A percentile compares a stretch with the other conserved stretches of the same genome.
Conservation (phyloP, 192 early-diverging fungal genomes). For the Rhizophagus clarus region DNA sequence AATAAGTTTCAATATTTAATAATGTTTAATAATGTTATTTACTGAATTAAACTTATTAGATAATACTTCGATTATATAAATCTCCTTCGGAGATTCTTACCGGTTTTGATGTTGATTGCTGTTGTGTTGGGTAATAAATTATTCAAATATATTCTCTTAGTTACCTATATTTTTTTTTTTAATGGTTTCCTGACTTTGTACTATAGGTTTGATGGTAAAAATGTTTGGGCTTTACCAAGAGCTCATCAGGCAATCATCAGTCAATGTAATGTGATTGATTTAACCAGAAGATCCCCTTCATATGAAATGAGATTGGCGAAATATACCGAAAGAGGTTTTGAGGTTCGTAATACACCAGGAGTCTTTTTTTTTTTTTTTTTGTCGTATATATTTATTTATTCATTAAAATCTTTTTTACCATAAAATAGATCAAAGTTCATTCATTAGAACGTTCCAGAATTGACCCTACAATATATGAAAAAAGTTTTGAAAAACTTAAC, state of each 20-base stretch:
- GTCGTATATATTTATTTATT: neutral
- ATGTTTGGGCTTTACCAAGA: slow-evolving; percentile 14
- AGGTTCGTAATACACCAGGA: neutral
- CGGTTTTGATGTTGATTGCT: slow-evolving; percentile 20
- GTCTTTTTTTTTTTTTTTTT: neutral
- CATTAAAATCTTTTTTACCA: too few species aligned
- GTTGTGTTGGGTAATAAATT: slow-evolving; percentile 4
- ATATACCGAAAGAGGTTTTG: slow-evolving; percentile 18
- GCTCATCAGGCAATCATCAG: slow-evolving; percentile 17
- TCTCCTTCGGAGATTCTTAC: slow-evolving; percentile 16
- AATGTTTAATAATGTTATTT: too few species aligned
- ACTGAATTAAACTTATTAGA: neutral
- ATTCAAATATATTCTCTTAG: too few species aligned
- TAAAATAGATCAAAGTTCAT: slow-evolving; percentile 4
- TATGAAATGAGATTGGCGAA: slow-evolving; percentile 15
- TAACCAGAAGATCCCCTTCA: neutral
- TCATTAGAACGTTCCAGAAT: neutral
- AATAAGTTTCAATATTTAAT: too few species aligned
- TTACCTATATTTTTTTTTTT: too few species aligned
- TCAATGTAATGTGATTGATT: slow-evolving; percentile 13
- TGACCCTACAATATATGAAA: slow-evolving; percentile 16
- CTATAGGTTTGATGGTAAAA: neutral
- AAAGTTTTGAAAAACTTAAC: slow-evolving; percentile 16
- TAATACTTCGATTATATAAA: slow-evolving; percentile 5
- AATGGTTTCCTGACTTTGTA: too few species aligned